Base-by-base conservation (phyloP, 1,139 yeast species). In the Sporopachydermia cereana region DNA sequence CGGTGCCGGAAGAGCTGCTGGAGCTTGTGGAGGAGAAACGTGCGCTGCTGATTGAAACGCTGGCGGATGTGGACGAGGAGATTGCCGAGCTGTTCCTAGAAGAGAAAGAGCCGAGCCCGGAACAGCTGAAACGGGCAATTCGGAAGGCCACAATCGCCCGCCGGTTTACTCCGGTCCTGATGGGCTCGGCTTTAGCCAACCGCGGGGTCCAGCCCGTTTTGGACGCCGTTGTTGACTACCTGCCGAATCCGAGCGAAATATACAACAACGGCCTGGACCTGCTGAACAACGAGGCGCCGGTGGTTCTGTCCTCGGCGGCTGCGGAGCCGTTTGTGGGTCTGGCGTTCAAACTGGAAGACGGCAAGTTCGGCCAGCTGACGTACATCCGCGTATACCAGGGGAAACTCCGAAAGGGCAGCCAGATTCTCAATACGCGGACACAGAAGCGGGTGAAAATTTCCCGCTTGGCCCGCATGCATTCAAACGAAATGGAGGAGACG, bases 111-210 rank as follows among this genome's bases (percentile, higher is more conserved):
- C 98, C 98, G 48, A 72, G 85, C 21, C 72, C 74, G 36, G 82
- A 79, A 48, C 95, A 91, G 66, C 82, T 91, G 53, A 79, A 83
- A 59, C 77, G 63, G 46, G 97, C 96, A 36, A 91, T 91, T 54
- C 82, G 98, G 65, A 79, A 96, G 59, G 77, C 97, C 45, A 91
- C 98, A n/a, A 89, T 91, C 66, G 95, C 89, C 36, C 79, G 97
- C 68, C 84, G 77, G 62, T 91, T 91, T 69, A 86, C 97, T 21
- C 98, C 98, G n/a, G 97, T 91, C 16, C 71, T 91, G 54, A 91
- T 91, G 97, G 98, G 98, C 30, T 86, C 97, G 45, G 98, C 98
- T 24, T 73, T 91, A 53, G 98, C 97, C 46, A 91, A 91, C 67
- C 84, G 82, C 55, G 96, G 96, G 64, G 74, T 91, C 51, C 98